Conservation (phyloP, 148 eudicot genomes). For the Rhododendron simsii region DNA sequence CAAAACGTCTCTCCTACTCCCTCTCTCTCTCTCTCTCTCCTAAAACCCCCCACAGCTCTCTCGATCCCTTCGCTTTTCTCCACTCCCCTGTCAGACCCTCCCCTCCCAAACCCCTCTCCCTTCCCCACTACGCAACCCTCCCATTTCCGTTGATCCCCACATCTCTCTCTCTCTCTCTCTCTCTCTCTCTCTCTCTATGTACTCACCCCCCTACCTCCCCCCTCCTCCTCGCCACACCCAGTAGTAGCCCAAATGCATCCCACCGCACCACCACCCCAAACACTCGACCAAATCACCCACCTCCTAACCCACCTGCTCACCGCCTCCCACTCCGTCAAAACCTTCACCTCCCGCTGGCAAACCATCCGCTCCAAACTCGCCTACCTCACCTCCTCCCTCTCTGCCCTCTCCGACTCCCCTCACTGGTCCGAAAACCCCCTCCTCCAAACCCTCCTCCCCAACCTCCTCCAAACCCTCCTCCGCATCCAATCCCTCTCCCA, state of each 20-base stretch:
- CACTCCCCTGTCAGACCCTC: slow-evolving; percentile 3
- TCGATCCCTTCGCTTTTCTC: slow-evolving; percentile 20
- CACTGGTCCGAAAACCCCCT: slow-evolving; percentile 54
- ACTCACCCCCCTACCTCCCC: not conserved
- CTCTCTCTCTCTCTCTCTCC: not conserved
- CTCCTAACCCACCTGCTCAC: slow-evolving; percentile 42
- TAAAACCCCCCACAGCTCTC: slow-evolving; percentile 13
- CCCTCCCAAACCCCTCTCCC: not conserved
- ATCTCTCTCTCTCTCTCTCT: not conserved
- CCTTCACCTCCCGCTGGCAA: slow-evolving; percentile 57
- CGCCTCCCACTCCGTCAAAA: slow-evolving; percentile 38
- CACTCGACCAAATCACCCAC: slow-evolving; percentile 22
- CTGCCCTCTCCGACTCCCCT: slow-evolving; percentile 39
- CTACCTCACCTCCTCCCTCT: slow-evolving; percentile 33
- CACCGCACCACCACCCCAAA: slow-evolving; percentile 25
- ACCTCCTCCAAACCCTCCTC: slow-evolving; percentile 32
- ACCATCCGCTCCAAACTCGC: slow-evolving; percentile 39
- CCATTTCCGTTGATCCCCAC: not conserved
- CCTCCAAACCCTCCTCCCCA: slow-evolving; percentile 32
- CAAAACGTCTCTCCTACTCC: not conserved
- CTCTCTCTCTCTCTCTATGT: not conserved
- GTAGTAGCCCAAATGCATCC: slow-evolving; percentile 25
- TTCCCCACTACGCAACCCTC: slow-evolving; percentile 10
- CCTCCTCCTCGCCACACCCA: not conserved
- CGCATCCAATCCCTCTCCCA: slow-evolving; percentile 31